These are phyloP conservation scores for Rheum nobile DNA, from an alignment of 148 eudicot species.

Conservation along the genomic window DNA sequence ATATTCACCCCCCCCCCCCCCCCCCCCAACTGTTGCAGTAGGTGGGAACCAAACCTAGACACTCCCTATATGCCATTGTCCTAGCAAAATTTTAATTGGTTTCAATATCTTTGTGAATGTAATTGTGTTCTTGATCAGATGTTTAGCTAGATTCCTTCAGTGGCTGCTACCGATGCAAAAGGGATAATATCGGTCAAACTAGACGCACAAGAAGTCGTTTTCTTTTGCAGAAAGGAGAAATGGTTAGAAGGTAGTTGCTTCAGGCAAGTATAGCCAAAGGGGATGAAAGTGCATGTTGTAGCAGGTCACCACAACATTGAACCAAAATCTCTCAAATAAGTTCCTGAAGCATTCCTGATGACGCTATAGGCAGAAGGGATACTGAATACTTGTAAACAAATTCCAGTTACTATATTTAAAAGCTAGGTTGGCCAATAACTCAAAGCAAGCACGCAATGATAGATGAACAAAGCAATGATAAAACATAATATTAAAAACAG, in stretches of 20 bases:
- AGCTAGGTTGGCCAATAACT: neutral
- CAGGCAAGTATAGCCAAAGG: neutral
- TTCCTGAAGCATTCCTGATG: neutral
- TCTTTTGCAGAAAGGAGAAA: neutral
- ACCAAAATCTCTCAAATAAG: neutral
- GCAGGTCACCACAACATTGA: neutral
- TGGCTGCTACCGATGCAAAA: neutral
- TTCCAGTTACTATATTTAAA: neutral
- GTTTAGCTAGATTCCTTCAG: neutral
- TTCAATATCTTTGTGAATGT: too few species aligned
- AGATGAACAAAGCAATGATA: neutral
- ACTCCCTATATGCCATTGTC: neutral
- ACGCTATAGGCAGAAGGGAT: neutral
- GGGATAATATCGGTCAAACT: neutral
- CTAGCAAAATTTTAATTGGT: neutral
- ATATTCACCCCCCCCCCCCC: too few species aligned
- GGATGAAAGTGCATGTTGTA: too few species aligned
- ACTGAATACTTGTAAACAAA: neutral
- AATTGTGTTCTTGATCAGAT: too few species aligned
- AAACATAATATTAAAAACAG: neutral
- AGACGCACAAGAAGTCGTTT: neutral
- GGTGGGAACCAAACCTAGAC: neutral
- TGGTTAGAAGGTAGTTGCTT: neutral
- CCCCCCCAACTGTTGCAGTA: neutral
- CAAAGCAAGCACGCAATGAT: neutral